These are phyloP conservation scores for Gastrolobium villosum DNA, from an alignment of 306 rosid genomes.

Conservation along the genomic window DNA sequence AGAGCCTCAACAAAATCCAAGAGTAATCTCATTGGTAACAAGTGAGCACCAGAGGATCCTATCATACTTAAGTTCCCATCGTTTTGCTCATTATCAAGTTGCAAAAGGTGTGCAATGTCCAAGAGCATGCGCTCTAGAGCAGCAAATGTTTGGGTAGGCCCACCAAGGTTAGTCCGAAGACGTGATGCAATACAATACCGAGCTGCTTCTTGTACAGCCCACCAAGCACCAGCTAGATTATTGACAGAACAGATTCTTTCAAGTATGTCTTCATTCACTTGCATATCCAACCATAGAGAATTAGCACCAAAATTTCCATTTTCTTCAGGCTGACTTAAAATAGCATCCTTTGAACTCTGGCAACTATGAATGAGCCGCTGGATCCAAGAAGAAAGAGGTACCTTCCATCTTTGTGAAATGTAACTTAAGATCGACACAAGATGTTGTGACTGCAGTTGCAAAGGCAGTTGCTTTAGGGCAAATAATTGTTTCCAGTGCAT, in stretches of 20 bases:
- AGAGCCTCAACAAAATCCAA: constrained; percentile 92
- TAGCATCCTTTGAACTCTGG: constrained; percentile 71
- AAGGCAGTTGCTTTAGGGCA: constrained; percentile 87
- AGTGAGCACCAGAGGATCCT: constrained; percentile 94
- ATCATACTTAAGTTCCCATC: constrained; percentile 95
- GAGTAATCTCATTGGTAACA: constrained; percentile 91
- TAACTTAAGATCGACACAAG: constrained; percentile 91
- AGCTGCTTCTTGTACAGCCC: constrained; percentile 97
- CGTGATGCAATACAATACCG: constrained; percentile 88
- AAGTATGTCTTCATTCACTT: constrained; percentile 82
- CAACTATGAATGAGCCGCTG: constrained; percentile 88
- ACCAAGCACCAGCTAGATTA: constrained; percentile 93
- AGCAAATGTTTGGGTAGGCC: constrained; percentile 97
- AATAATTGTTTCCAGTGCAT: constrained; percentile 93
- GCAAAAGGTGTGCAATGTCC: constrained; percentile 85
- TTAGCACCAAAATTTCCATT: constrained; percentile 60
- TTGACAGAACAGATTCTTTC: constrained; percentile 78
- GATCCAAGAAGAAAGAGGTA: constrained; percentile 93
- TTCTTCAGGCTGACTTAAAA: constrained; percentile 75
- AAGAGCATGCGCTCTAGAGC: constrained; percentile 96
- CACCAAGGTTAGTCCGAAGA: constrained; percentile 95
- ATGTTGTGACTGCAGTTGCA: constrained; percentile 84
- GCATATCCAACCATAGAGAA: constrained; percentile 75
- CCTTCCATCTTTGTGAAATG: constrained; percentile 97
- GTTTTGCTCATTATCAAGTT: constrained; percentile 86